phyloP scores from a whole-genome alignment of 1,139 yeast genomes.

The Suhomyces chickasaworum region DNA sequence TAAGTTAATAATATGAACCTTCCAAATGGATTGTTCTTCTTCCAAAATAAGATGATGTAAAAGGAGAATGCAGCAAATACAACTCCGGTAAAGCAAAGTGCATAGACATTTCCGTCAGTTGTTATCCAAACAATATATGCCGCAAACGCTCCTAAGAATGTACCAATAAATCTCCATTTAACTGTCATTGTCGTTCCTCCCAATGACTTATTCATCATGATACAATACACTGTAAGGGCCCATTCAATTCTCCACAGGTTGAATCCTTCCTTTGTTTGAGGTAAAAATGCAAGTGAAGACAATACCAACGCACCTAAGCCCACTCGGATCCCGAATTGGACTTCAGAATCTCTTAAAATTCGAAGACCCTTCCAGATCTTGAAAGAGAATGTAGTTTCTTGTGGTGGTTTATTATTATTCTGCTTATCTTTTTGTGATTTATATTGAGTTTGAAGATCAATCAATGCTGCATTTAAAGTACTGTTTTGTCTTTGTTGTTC shows the following conservation, averaged over 20 bases:
- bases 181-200: constrained; percentile 86
- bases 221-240: constrained; percentile 78
- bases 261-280: constrained; percentile 55
- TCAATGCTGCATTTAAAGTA: constrained; percentile 41
- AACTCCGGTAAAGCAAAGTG: constrained; percentile 60
- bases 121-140: constrained; percentile 63
- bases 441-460: constrained; percentile 37
- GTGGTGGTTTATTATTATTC: neutral
- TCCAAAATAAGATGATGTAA: constrained; percentile 69
- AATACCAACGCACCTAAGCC: constrained; percentile 74
- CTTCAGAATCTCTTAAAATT: constrained; percentile 58
- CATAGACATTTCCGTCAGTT: constrained; percentile 58
- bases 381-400: constrained; percentile 16
- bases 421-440: constrained; percentile 11
- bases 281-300: constrained; percentile 68
- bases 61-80: constrained; percentile 65
- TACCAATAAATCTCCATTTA: constrained; percentile 75
- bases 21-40: constrained; percentile 62
- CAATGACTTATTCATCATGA: constrained; percentile 83
- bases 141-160: constrained; percentile 65
- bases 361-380: constrained; percentile 36
- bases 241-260: constrained; percentile 79
- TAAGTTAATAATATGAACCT: constrained; percentile 75
- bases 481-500: constrained; percentile 12
- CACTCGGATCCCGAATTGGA: constrained; percentile 77